A percentile compares a stretch with the other conserved stretches of the same genome.
Conservation (phyloP, 1,139 yeast species). For the Diutina mesorugosa region DNA sequence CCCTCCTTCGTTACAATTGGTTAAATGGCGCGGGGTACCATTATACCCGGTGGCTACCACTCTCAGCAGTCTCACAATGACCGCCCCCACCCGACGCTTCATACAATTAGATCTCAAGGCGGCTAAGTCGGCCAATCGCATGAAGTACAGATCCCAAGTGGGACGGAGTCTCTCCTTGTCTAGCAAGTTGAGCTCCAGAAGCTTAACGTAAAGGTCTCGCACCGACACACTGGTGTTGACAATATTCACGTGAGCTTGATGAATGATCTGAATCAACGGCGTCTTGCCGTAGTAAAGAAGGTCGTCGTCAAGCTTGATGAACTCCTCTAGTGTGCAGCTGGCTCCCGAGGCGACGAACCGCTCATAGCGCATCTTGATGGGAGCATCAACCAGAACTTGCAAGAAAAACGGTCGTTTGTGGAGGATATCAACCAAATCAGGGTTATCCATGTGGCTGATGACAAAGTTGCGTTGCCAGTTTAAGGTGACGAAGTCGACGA, state of each 20-base stretch:
- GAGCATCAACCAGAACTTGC: constrained; percentile 72
- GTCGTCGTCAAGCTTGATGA: constrained; percentile 6
- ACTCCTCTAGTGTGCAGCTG: constrained; percentile 17
- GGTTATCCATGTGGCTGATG: constrained; percentile 33
- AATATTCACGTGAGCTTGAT: constrained; percentile 47
- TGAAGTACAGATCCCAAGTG: constrained; percentile 91
- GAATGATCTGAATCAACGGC: constrained; percentile 33
- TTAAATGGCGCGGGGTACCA: constrained; percentile 85
- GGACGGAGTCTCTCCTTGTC: constrained; percentile 69
- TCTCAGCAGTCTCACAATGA: constrained; percentile 71
- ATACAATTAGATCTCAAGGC: constrained; percentile 89
- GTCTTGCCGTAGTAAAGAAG: constrained; percentile 5
- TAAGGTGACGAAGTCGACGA: constrained; percentile 53
- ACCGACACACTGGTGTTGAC: constrained; percentile 43
- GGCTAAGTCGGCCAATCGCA: constrained; percentile 87
- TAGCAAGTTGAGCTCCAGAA: constrained; percentile 40
- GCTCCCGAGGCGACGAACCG: constrained; percentile 18
- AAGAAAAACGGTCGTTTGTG: constrained; percentile 76
- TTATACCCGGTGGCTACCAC: constrained; percentile 95
- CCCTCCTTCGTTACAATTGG: constrained; percentile 92
- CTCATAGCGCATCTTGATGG: constrained; percentile 39
- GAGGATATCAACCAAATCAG: constrained; percentile 33
- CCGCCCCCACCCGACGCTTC: constrained; percentile 96
- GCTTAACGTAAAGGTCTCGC: constrained; percentile 34
- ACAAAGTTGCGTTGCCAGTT: constrained; percentile 62